Evolutionary conservation across 441 rosid species (phyloP), one percentile per base, ranked within the genome.

Genomic region (Viola pubescens): DNA sequence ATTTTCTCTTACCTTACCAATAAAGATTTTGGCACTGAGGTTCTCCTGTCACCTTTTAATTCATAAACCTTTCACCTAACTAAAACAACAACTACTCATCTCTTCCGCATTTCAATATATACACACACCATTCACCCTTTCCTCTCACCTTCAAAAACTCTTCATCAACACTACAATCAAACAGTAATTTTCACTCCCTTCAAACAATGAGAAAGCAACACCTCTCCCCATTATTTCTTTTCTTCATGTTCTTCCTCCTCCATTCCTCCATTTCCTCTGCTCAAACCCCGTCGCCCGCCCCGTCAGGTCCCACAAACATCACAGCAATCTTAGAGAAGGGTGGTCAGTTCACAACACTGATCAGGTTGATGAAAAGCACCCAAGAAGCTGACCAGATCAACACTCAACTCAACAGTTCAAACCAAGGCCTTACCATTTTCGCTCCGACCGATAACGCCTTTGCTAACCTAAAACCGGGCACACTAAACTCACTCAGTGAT

Each of bases 401-500:
- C 76, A 75, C 87, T 26, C 89, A 82, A 67, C 79, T 91, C 66
- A 85, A 81, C 68, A 80, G 80, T 48, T 83, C 97, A 1, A 89
- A 79, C 64, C 85, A 85, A 65, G 98, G 91, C 41, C 59, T 87
- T 7, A 91, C 98, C 0, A 47, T 92, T 2, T 89, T 89, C 40
- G 91, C 97, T 1, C 97, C 96, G 0, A 71, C 91, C 0, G 96
- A 92, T 60, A 89, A 81, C 37, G 85, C 95, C 41, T 92, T 92
- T 58, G 49, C 68, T 14, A 73, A 46, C 59, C 91, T 92, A 48
- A 82, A 82, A 59, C 19, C 97, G 2, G 98, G 95, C 41, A 70
- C 89, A 1, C 19, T 92, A 0, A 92, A 89, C 81, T 77, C 84
- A 0, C 76, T 92, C 0, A 70, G 81, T 0, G 97, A 87, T 63